Base-by-base conservation (phyloP, 2,329 filamentous ascomycete genomes). In the Aureobasidium uvarum region DNA sequence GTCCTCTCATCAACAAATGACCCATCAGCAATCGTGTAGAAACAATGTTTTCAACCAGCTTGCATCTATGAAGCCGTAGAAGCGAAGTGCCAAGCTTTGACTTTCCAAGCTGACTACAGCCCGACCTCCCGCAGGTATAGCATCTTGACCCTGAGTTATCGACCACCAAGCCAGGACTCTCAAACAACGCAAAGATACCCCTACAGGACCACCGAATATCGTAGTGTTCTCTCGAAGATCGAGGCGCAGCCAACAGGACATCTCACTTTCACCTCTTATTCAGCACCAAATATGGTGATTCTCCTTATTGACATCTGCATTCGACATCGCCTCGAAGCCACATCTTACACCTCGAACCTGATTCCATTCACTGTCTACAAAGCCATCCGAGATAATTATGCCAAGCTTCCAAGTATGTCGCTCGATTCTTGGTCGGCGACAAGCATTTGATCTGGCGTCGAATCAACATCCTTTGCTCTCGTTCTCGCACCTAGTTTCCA, bases 301-400 rank as follows among this genome's bases (percentile, higher is more conserved):
- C 36, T 62, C 16, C 66, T 60, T 68, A 69, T 69, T 69, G 68
- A 69, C 18, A 60, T 63, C 67, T 56, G 48, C 25, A 67, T 67
- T 64, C 33, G 67, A 67, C 39, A 51, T 46, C 38, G 38, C 18
- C n/a, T 43, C 50, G 10, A 25, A 64, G 59, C 62, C 28, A 41
- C 56, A 25, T 31, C n/a, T 18, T 48, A 38, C 51, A 33, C 33
- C 51, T 39, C 46, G 51, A 41, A 51, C 63, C 31, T 23, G 36
- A 38, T 36, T 62, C 28, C 43, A 50, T 62, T 62, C 31, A 51
- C 33, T 16, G 23, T 41, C 18, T 51, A 62, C 58, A 62, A 62
- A 62, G 58, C 56, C 14, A 39, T 62, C 3, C 39, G 18, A 8
- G 31, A 41, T 62, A 23, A 51, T 2, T 33, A 41, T 41, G 45